These are phyloP conservation scores for Volvox carteri DNA, from an alignment of 163 green algal genomes.

Conservation along the genomic window DNA sequence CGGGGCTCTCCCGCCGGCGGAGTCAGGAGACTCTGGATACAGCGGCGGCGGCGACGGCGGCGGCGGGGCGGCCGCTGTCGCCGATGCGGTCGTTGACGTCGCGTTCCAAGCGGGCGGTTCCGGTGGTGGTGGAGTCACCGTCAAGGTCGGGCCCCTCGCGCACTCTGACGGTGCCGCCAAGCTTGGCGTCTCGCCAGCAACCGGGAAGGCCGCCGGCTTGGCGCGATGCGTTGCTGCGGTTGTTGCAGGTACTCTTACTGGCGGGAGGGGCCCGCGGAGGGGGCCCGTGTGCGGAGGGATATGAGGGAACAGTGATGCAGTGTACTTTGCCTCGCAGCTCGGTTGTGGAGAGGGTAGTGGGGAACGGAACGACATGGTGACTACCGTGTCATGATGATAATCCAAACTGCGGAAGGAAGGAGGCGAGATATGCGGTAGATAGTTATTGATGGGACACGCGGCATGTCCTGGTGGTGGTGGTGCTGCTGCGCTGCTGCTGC, in stretches of 20 bases:
- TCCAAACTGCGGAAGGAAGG: no score
- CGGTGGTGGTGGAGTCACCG: neutral
- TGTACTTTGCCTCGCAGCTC: no score
- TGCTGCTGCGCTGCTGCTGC: no score
- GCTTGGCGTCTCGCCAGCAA: neutral
- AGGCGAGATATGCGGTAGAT: no score
- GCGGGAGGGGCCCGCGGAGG: neutral
- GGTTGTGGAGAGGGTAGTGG: no score
- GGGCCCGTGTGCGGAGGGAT: neutral
- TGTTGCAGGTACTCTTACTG: conserved; percentile 24
- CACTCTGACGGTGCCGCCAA: neutral
- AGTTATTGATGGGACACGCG: no score
- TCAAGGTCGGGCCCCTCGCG: neutral
- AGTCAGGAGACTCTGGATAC: conserved; percentile 19
- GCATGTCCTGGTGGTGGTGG: no score
- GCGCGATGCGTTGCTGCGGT: conserved; percentile 21
- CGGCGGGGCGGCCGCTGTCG: neutral
- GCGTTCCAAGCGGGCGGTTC: neutral
- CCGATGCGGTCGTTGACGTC: neutral
- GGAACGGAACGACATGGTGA: no score
- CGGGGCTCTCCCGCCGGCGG: neutral
- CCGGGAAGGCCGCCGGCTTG: neutral
- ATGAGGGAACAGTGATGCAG: no score
- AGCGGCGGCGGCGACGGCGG: neutral
- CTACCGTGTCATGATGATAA: no score